phyloP scores from a whole-genome alignment of 164 flowering plant genomes.

The Chimonanthus praecox region DNA sequence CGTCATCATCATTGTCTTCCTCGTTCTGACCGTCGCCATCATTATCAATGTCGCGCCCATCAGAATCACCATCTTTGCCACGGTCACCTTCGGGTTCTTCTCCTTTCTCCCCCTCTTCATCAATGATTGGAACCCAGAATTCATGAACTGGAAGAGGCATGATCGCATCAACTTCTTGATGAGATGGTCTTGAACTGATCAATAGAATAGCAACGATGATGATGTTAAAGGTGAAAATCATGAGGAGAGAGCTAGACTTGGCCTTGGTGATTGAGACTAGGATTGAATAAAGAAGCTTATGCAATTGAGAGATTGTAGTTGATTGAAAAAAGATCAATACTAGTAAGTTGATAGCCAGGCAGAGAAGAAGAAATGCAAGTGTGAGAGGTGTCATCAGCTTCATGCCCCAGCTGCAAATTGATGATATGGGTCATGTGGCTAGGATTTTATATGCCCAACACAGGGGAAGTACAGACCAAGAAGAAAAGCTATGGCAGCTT shows the following conservation, averaged over 20 bases:
- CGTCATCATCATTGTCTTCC: slow-evolving; percentile 13
- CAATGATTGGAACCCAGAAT: neutral
- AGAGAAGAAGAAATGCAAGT: neutral
- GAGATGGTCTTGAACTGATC: slow-evolving; percentile 5
- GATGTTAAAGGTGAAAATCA: slow-evolving; percentile 12
- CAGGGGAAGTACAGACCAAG: neutral
- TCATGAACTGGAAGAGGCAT: neutral
- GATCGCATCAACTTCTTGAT: slow-evolving; percentile 3
- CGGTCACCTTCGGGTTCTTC: too few relatives aligned
- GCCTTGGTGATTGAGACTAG: slow-evolving; percentile 4
- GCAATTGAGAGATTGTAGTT: slow-evolving; percentile 5
- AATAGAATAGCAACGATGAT: slow-evolving; percentile 8
- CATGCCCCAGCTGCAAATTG: slow-evolving; percentile 1
- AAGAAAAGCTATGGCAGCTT: too few relatives aligned
- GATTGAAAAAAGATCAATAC: neutral
- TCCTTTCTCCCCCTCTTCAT: neutral
- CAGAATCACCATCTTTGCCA: too few relatives aligned
- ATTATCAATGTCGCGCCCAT: neutral
- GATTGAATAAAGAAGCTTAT: slow-evolving; percentile 1
- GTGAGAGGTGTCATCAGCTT: neutral
- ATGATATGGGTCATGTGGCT: neutral
- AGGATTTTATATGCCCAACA: neutral
- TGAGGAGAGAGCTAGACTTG: slow-evolving; percentile 8
- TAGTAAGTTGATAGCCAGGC: neutral
- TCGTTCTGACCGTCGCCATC: slow-evolving; percentile 6